A percentile compares a stretch with the other conserved stretches of the same genome.
Conservation (phyloP, 768 basidiomycete genomes). For the Epithele typhae region DNA sequence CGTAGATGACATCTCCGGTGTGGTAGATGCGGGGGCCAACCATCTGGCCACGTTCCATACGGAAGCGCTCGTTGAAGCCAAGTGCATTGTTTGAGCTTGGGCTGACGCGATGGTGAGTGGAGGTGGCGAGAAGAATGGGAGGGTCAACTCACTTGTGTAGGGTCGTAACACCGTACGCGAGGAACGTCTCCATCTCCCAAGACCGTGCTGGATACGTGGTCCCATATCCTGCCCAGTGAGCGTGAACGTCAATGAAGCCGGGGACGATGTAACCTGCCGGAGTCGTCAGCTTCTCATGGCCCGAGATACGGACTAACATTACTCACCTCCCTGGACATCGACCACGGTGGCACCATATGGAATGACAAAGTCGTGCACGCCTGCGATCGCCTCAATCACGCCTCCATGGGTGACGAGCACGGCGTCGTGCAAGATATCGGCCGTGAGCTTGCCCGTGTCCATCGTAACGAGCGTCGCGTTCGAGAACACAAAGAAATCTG, state of each 20-base stretch:
- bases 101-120: conserved; percentile 27
- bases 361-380: conserved; percentile 33
- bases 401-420: conserved; percentile 53
- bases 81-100: conserved; percentile 61
- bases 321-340: conserved; percentile 57
- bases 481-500: conserved; percentile 50
- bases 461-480: conserved; percentile 73
- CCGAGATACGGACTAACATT: neutral
- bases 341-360: conserved; percentile 33
- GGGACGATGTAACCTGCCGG: conserved; percentile 56
- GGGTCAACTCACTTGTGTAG: conserved; percentile 56
- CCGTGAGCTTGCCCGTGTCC: conserved; percentile 45
- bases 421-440: conserved; percentile 50
- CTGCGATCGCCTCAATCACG: conserved; percentile 38
- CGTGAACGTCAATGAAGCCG: conserved; percentile 75
- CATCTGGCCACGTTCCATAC: conserved; percentile 64
- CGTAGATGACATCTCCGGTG: conserved; percentile 61
- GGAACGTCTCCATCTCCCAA: conserved; percentile 73
- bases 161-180: conserved; percentile 74
- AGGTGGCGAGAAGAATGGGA: neutral
- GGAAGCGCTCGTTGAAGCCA: conserved; percentile 61
- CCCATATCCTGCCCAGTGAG: conserved; percentile 61
- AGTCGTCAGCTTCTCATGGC: too few relatives aligned
- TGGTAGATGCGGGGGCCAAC: conserved; percentile 72
- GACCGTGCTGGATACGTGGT: conserved; percentile 56